A percentile compares a stretch with the other conserved stretches of the same genome.
Evolutionary conservation across 1,139 yeast genomes (phyloP).

Genomic region (Pichia sp.): DNA sequence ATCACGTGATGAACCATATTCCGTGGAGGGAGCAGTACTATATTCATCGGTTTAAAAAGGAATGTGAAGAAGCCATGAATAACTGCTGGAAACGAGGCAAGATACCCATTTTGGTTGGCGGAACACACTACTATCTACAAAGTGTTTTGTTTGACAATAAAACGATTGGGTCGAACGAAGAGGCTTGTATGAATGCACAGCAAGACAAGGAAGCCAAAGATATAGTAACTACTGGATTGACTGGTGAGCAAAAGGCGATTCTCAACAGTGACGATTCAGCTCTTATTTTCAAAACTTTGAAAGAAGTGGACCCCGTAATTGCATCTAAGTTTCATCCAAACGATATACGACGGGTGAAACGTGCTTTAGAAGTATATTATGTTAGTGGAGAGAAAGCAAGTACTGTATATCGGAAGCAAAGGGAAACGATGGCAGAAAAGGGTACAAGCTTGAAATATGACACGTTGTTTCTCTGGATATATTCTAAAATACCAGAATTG

Average conservation of each 20-base stretch:
- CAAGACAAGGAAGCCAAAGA: slow-evolving; percentile 9
- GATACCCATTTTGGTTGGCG: slow-evolving; percentile 87
- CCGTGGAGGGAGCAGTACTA: slow-evolving; percentile 77
- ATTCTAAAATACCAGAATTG: slow-evolving; percentile 57
- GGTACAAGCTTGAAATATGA: slow-evolving; percentile 54
- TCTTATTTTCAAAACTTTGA: slow-evolving; percentile 44
- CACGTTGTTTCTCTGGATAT: slow-evolving; percentile 80
- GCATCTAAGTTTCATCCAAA: slow-evolving; percentile 88
- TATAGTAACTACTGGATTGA: slow-evolving; percentile 37
- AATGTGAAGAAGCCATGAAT: slow-evolving; percentile 53
- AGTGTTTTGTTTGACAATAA: slow-evolving; percentile 68
- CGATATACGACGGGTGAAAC: slow-evolving; percentile 68
- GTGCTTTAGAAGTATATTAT: slow-evolving; percentile 78
- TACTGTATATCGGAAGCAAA: slow-evolving; percentile 61
- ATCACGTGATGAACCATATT: slow-evolving; percentile 84
- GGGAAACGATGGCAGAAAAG: slow-evolving; percentile 32
- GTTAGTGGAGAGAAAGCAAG: slow-evolving; percentile 67
- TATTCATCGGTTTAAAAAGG: slow-evolving; percentile 74
- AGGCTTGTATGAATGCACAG: slow-evolving; percentile 16
- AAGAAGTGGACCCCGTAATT: slow-evolving; percentile 61
- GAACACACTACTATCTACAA: slow-evolving; percentile 90
- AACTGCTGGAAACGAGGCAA: slow-evolving; percentile 69
- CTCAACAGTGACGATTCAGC: slow-evolving; percentile 45
- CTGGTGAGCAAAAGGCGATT: slow-evolving; percentile 31
- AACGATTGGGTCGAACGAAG: slow-evolving; percentile 41